phyloP scores from a whole-genome alignment of 441 rosid species.

The Erysimum cheiri region DNA sequence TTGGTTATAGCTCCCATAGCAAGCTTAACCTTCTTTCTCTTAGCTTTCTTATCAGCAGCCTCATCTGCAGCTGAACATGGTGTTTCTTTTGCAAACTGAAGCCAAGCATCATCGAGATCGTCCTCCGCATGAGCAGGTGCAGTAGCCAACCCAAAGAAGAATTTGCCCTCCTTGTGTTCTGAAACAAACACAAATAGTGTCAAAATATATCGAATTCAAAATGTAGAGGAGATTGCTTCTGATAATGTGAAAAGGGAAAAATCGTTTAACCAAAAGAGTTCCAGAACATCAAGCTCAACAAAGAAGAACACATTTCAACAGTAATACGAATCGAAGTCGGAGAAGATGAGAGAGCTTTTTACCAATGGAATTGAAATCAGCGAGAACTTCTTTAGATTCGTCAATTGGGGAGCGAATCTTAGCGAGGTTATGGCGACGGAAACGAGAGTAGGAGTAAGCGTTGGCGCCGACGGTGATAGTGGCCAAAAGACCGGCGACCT shows the following conservation, averaged over 20 bases:
- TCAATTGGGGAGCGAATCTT: constrained; percentile 74
- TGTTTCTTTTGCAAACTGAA: constrained; percentile 78
- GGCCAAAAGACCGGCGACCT: constrained; percentile 71
- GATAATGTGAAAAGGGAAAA: not conserved
- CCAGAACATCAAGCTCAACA: constrained; percentile 1
- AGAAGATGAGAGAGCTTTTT: constrained; percentile 27
- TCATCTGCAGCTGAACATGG: constrained; percentile 55
- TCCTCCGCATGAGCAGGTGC: constrained; percentile 99
- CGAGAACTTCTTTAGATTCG: constrained; percentile 75
- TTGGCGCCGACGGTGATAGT: constrained; percentile 78
- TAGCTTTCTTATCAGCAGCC: constrained; percentile 56
- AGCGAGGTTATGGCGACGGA: constrained; percentile 58
- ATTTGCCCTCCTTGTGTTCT: constrained; percentile 45
- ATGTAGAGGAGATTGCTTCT: not conserved
- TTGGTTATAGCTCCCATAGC: constrained; percentile 94
- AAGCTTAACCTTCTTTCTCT: constrained; percentile 57
- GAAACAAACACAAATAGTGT: constrained; percentile 21
- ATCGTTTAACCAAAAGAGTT: not conserved
- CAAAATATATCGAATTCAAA: not conserved
- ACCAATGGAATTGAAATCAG: constrained; percentile 67
- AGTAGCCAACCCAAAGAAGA: constrained; percentile 97
- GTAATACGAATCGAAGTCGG: constrained; percentile 6
- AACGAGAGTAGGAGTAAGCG: constrained; percentile 76
- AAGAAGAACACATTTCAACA: constrained; percentile 7
- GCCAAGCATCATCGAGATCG: constrained; percentile 94